Percentiles rank a stretch among this genome's conserved stretches.
These are phyloP conservation scores for Trichoderma reesei DNA, from an alignment of 495 filamentous ascomycete genomes.

Conservation along the genomic window DNA sequence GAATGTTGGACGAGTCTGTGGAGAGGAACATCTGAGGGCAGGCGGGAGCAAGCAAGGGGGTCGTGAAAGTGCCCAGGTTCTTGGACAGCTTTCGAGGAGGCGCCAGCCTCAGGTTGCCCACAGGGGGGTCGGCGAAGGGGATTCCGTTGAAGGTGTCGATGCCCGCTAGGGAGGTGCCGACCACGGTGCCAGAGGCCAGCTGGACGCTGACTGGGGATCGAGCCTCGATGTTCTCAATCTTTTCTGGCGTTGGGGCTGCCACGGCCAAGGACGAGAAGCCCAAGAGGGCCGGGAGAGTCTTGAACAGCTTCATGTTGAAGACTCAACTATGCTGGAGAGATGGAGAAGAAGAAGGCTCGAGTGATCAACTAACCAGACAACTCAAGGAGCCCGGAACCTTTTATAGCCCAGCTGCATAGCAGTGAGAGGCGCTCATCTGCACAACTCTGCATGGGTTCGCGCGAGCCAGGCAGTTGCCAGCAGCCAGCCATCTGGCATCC, in stretches of 20 bases:
- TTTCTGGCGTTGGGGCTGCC: not conserved
- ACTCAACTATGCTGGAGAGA: not conserved
- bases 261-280: not conserved
- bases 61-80: slow-evolving; percentile 42
- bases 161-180: slow-evolving; percentile 30
- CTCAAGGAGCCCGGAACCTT: not conserved
- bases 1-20: slow-evolving; percentile 31
- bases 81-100: slow-evolving; percentile 31
- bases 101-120: slow-evolving; percentile 32
- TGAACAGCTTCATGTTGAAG: not conserved
- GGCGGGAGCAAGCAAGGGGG: slow-evolving; percentile 35
- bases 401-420: not conserved
- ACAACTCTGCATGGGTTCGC: not conserved
- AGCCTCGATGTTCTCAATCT: not conserved
- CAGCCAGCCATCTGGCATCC: not conserved
- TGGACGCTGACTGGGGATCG: slow-evolving; percentile 32
- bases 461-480: not conserved
- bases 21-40: slow-evolving; percentile 48
- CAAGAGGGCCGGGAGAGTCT: not conserved
- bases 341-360: not conserved
- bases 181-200: slow-evolving; percentile 37
- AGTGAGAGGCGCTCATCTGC: not conserved
- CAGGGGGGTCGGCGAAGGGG: slow-evolving; percentile 37
- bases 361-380: not conserved
- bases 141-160: slow-evolving; percentile 41